Conservation (phyloP, 768 basidiomycete genomes). For the Rhizopogon vesiculosus region DNA sequence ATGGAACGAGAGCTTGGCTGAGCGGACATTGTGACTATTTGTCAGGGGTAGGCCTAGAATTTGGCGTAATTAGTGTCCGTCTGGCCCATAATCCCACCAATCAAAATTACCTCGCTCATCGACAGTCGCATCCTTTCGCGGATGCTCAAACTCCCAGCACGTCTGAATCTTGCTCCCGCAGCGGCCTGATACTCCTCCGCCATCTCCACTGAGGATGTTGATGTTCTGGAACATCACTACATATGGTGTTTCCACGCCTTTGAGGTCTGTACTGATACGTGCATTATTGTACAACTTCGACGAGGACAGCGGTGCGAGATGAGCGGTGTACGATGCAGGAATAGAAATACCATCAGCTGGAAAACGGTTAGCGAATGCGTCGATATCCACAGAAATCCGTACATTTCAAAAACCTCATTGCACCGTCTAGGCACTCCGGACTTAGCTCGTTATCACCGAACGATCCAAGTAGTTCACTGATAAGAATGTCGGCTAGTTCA, state of each 20-base stretch:
- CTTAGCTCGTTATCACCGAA: conserved; percentile 99
- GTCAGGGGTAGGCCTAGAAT: conserved; percentile 79
- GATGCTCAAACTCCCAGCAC: conserved; percentile 98
- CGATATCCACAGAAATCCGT: conserved; percentile 3
- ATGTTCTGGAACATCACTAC: conserved; percentile 98
- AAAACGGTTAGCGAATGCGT: conserved; percentile 9
- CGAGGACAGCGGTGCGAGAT: conserved; percentile 91
- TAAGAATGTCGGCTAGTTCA: conserved; percentile 86
- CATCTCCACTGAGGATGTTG: conserved; percentile 79
- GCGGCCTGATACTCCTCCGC: conserved; percentile 52
- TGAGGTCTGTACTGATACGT: conserved; percentile 55
- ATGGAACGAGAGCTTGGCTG: conserved; percentile 80
- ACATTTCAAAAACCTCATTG: conserved; percentile 91
- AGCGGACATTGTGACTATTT: conserved; percentile 94
- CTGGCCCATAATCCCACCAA: not conserved
- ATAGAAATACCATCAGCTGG: conserved; percentile 92
- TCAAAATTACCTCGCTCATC: conserved; percentile 56
- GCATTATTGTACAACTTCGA: conserved; percentile 90
- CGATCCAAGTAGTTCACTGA: conserved; percentile 93
- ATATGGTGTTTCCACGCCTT: conserved; percentile 89
- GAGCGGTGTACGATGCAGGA: conserved; percentile 92
- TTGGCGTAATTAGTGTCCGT: conserved; percentile 8
- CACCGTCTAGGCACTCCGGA: conserved; percentile 97
- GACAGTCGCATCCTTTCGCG: conserved; percentile 71
- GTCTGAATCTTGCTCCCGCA: conserved; percentile 87